Evolutionary conservation across 768 basidiomycete species (phyloP), one percentile per base, ranked within the genome.

Genomic region (Mycena filopes): DNA sequence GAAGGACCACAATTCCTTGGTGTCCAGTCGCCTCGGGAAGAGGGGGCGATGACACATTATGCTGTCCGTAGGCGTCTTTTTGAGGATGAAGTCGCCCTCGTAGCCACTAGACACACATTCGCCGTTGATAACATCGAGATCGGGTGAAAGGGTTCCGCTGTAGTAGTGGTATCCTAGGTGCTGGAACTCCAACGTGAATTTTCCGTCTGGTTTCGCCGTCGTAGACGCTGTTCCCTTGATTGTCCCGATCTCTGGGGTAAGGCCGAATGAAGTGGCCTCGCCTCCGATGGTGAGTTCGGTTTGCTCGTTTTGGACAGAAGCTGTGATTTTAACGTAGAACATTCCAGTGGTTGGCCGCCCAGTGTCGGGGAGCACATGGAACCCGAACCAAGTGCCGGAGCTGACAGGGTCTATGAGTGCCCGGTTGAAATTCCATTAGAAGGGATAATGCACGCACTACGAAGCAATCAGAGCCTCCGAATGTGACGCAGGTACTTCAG

Each of bases 1-100:
- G 25, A 51, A 61, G n/a, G 12, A 21, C 60, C 60, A 61, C 21
- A 61, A 21, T 18, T 61, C 48, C 21, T 43, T 25, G 11, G 49
- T 20, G 12, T 16, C 36, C 0, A 45, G 48, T 15, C 42, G 48
- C 18, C 29, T 23, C 20, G 42, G 20, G 26, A 61, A 13, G 23
- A 55, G 54, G n/a, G 60, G 60, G 25, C 60, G 60, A 33, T 61
- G 50, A 42, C 60, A 61, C 48, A 61, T 49, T 26, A 53, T 43
- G 5, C 42, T 43, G 21, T 40, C 38, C 3, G 15, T 20, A 29
- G 47, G 36, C 15, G 60, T 61, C 40, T 53, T 49, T 23, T 61
- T 49, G 41, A 55, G 54, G 26, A 55, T 55, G 48, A 49, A 49
- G 12, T n/a, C n/a, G n/a, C n/a, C n/a, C n/a, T n/a, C n/a, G n/a